A percentile compares a stretch with the other conserved stretches of the same genome.
phyloP scores from a whole-genome alignment of 805 yeast genomes.

The Metahyphopichia silvanorum region DNA sequence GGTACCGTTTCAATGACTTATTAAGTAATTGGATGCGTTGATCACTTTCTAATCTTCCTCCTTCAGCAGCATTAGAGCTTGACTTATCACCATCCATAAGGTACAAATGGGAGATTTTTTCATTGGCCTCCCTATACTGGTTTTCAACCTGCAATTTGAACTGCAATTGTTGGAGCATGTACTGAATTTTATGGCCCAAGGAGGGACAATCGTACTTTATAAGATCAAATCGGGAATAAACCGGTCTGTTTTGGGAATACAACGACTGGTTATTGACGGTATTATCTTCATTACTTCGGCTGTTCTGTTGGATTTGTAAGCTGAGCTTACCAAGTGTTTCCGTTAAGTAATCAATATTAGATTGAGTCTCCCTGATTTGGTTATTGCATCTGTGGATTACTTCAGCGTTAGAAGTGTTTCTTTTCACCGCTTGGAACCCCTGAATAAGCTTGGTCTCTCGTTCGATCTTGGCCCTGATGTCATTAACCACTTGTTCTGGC shows the following conservation, averaged over 20 bases:
- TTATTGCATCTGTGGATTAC: conserved; percentile 91
- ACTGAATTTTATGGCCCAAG: conserved; percentile 88
- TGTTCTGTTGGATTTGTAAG: conserved; percentile 18
- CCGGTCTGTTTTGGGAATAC: conserved; percentile 25
- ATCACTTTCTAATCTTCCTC: conserved; percentile 79
- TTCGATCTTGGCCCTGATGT: conserved; percentile 81
- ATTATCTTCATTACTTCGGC: conserved; percentile 1
- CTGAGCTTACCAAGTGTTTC: conserved; percentile 67
- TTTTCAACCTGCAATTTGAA: conserved; percentile 92
- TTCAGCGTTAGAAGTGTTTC: conserved; percentile 70
- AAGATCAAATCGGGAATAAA: conserved; percentile 72
- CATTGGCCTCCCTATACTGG: conserved; percentile 90
- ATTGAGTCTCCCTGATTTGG: conserved; percentile 85
- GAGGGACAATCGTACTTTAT: conserved; percentile 93
- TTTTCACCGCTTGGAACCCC: conserved; percentile 80
- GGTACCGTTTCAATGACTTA: conserved; percentile 81
- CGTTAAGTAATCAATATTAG: conserved; percentile 84
- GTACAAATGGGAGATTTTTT: conserved; percentile 81
- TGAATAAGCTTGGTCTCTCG: conserved; percentile 83
- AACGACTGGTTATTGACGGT: conserved; percentile 3
- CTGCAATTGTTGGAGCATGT: conserved; percentile 92
- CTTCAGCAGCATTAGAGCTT: conserved; percentile 83
- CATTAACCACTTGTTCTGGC: conserved; percentile 45
- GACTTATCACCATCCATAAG: conserved; percentile 88
- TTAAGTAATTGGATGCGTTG: conserved; percentile 81